Percentiles rank a stretch among this genome's conserved stretches.
phyloP scores from a whole-genome alignment of 768 basidiomycete genomes.

The Ramaria sp. region DNA sequence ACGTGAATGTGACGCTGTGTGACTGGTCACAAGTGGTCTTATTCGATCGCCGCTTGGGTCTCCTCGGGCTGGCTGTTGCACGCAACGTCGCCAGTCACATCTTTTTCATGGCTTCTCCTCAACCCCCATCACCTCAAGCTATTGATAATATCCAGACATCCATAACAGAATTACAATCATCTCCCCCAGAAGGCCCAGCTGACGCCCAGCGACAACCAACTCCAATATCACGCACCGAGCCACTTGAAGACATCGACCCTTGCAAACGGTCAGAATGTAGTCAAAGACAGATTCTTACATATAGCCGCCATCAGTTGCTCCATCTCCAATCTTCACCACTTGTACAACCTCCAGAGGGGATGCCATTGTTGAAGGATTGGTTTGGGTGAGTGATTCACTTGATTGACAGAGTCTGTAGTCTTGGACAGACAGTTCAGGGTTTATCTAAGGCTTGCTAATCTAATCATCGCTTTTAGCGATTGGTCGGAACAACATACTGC shows the following conservation, averaged over 20 bases:
- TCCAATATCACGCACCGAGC: conserved; percentile 19
- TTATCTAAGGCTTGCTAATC: neutral
- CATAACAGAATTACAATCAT: conserved; percentile 8
- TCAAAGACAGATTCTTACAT: conserved; percentile 44
- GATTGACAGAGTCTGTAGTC: neutral
- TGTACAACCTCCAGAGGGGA: conserved; percentile 55
- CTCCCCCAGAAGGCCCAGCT: conserved; percentile 21
- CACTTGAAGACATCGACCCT: conserved; percentile 19
- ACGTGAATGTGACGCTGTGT: neutral
- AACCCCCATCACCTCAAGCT: conserved; percentile 3
- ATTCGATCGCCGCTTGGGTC: conserved; percentile 10
- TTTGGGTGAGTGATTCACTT: conserved; percentile 56
- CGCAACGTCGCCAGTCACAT: conserved; percentile 3
- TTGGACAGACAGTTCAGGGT: conserved; percentile 9
- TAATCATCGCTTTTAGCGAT: conserved; percentile 19
- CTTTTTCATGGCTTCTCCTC: conserved; percentile 7
- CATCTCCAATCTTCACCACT: conserved; percentile 63
- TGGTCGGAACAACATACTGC: conserved; percentile 45
- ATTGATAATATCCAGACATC: conserved; percentile 25
- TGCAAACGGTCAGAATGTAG: conserved; percentile 17
- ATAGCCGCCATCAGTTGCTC: conserved; percentile 61
- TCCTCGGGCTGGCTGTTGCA: neutral
- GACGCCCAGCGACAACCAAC: conserved; percentile 24
- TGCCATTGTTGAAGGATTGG: conserved; percentile 81
- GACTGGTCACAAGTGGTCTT: neutral